Base-by-base conservation (phyloP, 805 yeast species). In the Lipomyces oligophaga region DNA sequence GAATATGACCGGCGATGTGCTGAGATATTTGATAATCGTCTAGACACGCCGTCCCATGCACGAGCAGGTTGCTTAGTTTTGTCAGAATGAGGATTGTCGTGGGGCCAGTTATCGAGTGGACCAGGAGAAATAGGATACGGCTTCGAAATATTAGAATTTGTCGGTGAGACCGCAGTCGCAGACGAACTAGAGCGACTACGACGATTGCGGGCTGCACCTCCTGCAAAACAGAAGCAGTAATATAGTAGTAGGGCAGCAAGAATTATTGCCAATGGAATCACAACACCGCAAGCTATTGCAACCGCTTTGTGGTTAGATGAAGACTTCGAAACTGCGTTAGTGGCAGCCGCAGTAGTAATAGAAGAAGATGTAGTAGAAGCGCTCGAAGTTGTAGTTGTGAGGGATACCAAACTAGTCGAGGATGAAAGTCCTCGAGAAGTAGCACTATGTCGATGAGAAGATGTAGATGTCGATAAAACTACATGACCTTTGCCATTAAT, bases 241-340 rank as follows among this genome's bases (percentile, higher is more conserved):
- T 82, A 67, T 4, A 86, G 40, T 2, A 81, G 26, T 1, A 76
- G 41, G 0, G 69, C 71, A 0, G 78, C 73, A 2, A 79, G 55
- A 6, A 80, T 58, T 0, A 84, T 58, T 1, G 74, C 74, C 2
- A 75, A 61, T 1, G 96, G 95, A 38, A 93, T 74, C 1, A 83
- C 85, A n/a, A 85, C 89, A 45, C 96, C 97, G 49, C 89, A 75
- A 1, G 89, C 95, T 61, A 90, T 84, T 0, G 95, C 96, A n/a
- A 85, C 70, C 2, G 77, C 75, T 55, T 76, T 81, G 42, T 69
- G 72, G 30, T 43, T 50, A 41, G 40, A 44, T 43, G 34, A 43
- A 41, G 37, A 24, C 28, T 57, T 41, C 13, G 60, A 43, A 1
- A 70, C 49, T 16, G 63, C 38, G 8, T 62, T 43, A 10, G 65